Evolutionary conservation across 1,139 yeast genomes (phyloP).

Genomic region (Taphrina confusa): DNA sequence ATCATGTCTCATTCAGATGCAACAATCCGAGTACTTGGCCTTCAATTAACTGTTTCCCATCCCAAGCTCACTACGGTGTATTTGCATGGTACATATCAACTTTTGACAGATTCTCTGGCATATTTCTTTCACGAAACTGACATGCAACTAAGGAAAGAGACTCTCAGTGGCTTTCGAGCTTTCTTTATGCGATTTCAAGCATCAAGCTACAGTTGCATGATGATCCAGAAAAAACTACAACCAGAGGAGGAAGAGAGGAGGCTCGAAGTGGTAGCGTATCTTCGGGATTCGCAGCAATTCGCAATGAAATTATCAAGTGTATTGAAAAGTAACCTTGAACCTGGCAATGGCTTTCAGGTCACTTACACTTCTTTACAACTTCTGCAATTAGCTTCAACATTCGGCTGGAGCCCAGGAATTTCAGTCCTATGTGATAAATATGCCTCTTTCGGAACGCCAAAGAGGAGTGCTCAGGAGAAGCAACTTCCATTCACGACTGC

Average conservation of each 20-base stretch:
- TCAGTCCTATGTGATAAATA: constrained; percentile 14
- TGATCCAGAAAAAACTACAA: neutral
- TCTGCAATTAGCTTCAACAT: constrained; percentile 20
- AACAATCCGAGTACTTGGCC: constrained; percentile 21
- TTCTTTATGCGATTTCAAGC: constrained; percentile 29
- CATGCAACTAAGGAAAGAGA: constrained; percentile 21
- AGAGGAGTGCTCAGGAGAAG: constrained; percentile 38
- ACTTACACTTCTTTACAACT: constrained; percentile 28
- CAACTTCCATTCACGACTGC: constrained; percentile 53
- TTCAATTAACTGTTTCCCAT: constrained; percentile 14
- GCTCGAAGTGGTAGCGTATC: neutral
- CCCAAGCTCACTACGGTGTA: constrained; percentile 24
- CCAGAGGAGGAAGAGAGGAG: neutral
- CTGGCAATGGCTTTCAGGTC: constrained; percentile 31
- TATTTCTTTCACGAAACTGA: constrained; percentile 32
- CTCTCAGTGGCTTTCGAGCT: constrained; percentile 22
- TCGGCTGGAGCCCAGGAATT: constrained; percentile 27
- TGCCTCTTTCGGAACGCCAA: constrained; percentile 4
- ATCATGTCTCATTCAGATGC: constrained; percentile 17
- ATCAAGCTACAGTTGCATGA: constrained; percentile 5
- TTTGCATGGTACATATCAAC: neutral
- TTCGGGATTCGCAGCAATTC: constrained; percentile 13
- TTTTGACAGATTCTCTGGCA: constrained; percentile 14
- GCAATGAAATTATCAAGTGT: constrained; percentile 21
- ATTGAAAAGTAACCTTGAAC: constrained; percentile 30